Base-by-base conservation (phyloP, 192 early-diverging fungal genomes). In the Backusella luteola region DNA sequence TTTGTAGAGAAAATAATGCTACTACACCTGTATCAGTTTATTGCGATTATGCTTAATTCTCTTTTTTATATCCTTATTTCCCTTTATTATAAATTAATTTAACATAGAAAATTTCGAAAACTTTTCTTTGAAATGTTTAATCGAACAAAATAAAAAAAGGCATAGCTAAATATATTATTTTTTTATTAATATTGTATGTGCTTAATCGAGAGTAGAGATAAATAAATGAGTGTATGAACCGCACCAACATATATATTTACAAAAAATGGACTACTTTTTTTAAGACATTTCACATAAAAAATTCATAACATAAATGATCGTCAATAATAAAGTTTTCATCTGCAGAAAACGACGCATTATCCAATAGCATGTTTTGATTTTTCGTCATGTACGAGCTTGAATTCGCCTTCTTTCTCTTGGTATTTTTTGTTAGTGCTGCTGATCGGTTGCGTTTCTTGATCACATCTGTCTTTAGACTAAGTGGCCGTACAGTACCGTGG, bases 371-470 rank as follows among this genome's bases (percentile, higher is more conserved):
- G 35, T 26, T 63, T 63, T 63, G 56, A 63, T 63, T 63, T 26
- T 63, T 63, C 56, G 56, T 29, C 21, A 63, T 29, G 39, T 21
- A 14, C 14, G 9, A 35, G 12, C n/a, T 35, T 23, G n/a, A 38
- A 69, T 69, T 35, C 34, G 21, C n/a, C 38, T 38, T 35, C 68
- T 21, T 35, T 38, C 7, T 69, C 36, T 38, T 36, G 36, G 12
- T 69, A 12, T 38, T 39, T 41, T 38, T 69, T 4, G 56, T 1
- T 29, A 26, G 8, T 23, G 23, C 8, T 23, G 56, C 19, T 19
- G 42, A 71, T 44, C 97, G 89, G 76, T 96, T 96, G 46, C 97
- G 89, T 63, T 94, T 94, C 78, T 91, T 86, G 73, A 98, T 94
- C 6, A 95, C 91, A 74, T 94, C 91, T 1, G 91, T 91, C 79